Conservation (phyloP, 192 early-diverging fungal genomes). For the Dispira simplex region DNA sequence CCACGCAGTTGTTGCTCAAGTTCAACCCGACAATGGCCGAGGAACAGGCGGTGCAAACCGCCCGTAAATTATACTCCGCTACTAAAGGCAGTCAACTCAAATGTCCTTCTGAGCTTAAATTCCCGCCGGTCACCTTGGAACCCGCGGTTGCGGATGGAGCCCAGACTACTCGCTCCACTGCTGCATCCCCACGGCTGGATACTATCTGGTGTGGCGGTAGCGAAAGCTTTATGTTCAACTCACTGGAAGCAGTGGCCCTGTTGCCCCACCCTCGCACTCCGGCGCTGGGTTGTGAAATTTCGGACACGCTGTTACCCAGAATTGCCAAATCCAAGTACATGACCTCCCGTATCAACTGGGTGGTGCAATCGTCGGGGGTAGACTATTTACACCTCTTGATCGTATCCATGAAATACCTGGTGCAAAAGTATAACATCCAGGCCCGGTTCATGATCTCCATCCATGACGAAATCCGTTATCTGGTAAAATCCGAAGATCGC, state of each 20-base stretch:
- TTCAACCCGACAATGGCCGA: conserved; percentile 55
- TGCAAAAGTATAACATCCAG: conserved; percentile 55
- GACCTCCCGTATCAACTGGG: conserved; percentile 91
- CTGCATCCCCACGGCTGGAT: background rate
- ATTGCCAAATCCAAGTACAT: conserved; percentile 44
- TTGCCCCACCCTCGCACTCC: conserved; percentile 65
- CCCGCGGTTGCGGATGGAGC: conserved; percentile 9
- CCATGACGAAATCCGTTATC: conserved; percentile 88
- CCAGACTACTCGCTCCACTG: background rate
- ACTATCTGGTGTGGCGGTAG: conserved; percentile 77
- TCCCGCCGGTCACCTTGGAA: conserved; percentile 4
- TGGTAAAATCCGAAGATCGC: conserved; percentile 61
- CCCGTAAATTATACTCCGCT: conserved; percentile 48
- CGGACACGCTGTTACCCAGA: conserved; percentile 57
- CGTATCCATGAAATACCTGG: conserved; percentile 73
- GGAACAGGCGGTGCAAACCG: conserved; percentile 43
- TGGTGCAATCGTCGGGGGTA: conserved; percentile 93
- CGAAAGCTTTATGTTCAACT: conserved; percentile 93
- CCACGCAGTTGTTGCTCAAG: conserved; percentile 60
- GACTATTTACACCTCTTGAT: conserved; percentile 91
- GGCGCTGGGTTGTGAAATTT: conserved; percentile 73
- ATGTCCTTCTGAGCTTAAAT: background rate
- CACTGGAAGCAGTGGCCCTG: conserved; percentile 65
- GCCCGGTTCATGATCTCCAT: conserved; percentile 80
- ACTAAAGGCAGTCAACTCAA: conserved; percentile 68